These are phyloP conservation scores for Pythium folliculosum DNA, from an alignment of 352 stramenopile genomes.

Conservation along the genomic window DNA sequence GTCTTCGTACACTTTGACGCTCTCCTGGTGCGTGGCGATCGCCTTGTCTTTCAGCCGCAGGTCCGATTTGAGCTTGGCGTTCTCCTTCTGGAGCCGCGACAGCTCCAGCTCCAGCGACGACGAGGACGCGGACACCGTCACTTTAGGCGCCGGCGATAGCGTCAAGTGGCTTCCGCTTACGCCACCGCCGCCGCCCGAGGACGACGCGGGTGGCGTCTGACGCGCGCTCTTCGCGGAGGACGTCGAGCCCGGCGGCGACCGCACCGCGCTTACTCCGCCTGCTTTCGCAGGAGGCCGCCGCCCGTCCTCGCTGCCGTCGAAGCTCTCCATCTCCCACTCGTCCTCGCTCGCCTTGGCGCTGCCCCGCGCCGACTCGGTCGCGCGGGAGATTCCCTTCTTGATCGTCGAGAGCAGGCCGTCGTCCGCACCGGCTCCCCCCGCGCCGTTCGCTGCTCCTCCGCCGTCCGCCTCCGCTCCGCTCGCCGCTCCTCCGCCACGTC, in stretches of 20 bases:
- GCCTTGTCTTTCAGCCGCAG: slow-evolving; percentile 65
- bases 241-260: slow-evolving; percentile 23
- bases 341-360: slow-evolving; percentile 23
- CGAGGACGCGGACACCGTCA: neutral
- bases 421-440: neutral
- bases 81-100: slow-evolving; percentile 52
- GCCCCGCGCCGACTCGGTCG: slow-evolving; percentile 27
- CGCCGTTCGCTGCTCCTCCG: slow-evolving; percentile 7
- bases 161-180: neutral
- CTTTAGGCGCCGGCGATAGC: neutral
- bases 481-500: slow-evolving; percentile 27
- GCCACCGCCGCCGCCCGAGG: neutral
- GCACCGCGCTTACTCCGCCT: neutral
- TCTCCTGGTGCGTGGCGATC: slow-evolving; percentile 55
- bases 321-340: slow-evolving; percentile 6
- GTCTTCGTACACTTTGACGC: slow-evolving; percentile 66
- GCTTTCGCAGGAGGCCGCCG: neutral
- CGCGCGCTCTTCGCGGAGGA: slow-evolving; percentile 16
- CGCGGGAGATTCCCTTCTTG: slow-evolving; percentile 33
- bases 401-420: slow-evolving; percentile 33
- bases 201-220: slow-evolving; percentile 26
- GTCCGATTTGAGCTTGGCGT: slow-evolving; percentile 50
- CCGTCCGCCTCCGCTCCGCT: slow-evolving; percentile 18
- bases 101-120: slow-evolving; percentile 13
- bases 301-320: neutral